Percentiles rank a stretch among this genome's conserved stretches.
phyloP scores from a whole-genome alignment of 257 asterid genomes.

The Petrea volubilis region DNA sequence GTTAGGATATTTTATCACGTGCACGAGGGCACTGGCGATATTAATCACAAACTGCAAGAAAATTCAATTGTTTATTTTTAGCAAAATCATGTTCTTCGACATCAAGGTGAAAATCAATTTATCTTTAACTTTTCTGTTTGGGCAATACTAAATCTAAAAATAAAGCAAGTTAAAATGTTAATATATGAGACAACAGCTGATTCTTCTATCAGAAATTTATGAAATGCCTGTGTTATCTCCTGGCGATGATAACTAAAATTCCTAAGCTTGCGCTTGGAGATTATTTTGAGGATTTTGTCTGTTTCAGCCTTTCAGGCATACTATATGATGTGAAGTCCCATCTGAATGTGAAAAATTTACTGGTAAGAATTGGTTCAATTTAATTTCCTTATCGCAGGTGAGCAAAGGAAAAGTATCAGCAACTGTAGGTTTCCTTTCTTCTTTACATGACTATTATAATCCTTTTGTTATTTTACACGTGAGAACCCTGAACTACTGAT shows the following conservation, averaged over 20 bases:
- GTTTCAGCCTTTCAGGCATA: not conserved
- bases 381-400: constrained; percentile 52
- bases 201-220: not conserved
- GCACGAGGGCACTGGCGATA: no score
- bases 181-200: not conserved
- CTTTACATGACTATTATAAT: not conserved
- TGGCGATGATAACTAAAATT: not conserved
- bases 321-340: not conserved
- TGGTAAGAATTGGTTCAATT: not conserved
- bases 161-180: not conserved
- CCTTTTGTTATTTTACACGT: not conserved
- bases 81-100: not conserved
- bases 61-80: not conserved
- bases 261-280: not conserved
- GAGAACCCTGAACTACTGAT: constrained; percentile 10
- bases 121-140: not conserved
- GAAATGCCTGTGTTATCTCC: not conserved
- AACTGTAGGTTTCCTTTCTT: constrained; percentile 43
- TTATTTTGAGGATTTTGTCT: not conserved
- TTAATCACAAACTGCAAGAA: not conserved
- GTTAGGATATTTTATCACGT: no score
- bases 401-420: constrained; percentile 84
- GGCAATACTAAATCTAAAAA: not conserved
- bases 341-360: not conserved
- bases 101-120: not conserved